Base-by-base conservation (phyloP, 441 rosid species). In the Manihot esculenta region DNA sequence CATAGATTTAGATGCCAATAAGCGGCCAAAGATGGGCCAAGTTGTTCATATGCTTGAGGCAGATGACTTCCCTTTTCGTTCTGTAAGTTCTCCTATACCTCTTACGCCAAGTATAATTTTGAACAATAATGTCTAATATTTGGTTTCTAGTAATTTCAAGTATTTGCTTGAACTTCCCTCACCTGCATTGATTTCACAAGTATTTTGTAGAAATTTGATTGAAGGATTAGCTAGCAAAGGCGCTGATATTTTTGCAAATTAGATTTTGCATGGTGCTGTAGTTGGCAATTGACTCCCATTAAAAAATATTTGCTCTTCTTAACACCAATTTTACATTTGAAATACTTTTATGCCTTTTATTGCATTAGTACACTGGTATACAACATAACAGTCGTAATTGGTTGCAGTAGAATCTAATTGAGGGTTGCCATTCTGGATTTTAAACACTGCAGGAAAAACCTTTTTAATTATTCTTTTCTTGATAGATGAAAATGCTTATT, bases 21-120 rank as follows among this genome's bases (percentile, higher is more conserved):
- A 94, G 84, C 81, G 99, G 21, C 99, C 99, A 33, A 94, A 91
- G 86, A 94, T 94, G 99, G 96, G 99, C 70, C 99, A 91, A 76
- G 84, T 94, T 58, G 88, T 90, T 75, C 97, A 94, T 77, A 88
- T 94, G 99, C 97, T 94, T 23, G 99, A 91, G 75, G 93, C 90
- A 49, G 96, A 92, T 15, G 97, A 94, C 63, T 90, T 91, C 78
- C 92, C 95, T 65, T 94, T 87, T 70, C 99, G 94, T 73, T 38
- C 87, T 5, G 97, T 91, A 80, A 80, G 93, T 72, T 17, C 48
- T 50, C 65, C 48, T 50, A 15, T 18, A 11, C 51, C 56, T 24
- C 3, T 17, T 61, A 30, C 14, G 14, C 45, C 35, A n/a, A 30
- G 65, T 11, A 20, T 60, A 30, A 47, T 10, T 59, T 64, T 42